Conservation (phyloP, 2,329 filamentous ascomycete species). For the Ceratocystis papillata region DNA sequence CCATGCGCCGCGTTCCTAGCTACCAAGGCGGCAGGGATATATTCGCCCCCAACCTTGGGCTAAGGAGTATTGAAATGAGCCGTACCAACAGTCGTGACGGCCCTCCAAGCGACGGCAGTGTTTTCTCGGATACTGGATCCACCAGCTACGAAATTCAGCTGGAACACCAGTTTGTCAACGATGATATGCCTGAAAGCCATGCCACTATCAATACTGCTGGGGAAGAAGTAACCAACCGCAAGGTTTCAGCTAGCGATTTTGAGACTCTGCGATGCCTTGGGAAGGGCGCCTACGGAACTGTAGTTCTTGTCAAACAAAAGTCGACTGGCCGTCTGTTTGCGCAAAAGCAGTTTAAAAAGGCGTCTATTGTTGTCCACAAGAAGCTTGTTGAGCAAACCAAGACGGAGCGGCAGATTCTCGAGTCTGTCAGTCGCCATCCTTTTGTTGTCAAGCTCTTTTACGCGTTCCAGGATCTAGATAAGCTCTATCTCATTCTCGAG, state of each 20-base stretch:
- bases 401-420: conserved; percentile 87
- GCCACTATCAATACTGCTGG: conserved; percentile 33
- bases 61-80: conserved; percentile 47
- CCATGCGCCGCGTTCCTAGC: conserved; percentile 22
- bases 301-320: conserved; percentile 82
- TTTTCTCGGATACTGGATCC: conserved; percentile 53
- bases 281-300: conserved; percentile 92
- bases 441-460: conserved; percentile 98
- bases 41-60: conserved; percentile 38
- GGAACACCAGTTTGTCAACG: conserved; percentile 63
- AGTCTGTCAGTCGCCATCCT: conserved; percentile 90
- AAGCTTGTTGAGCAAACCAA: conserved; percentile 94
- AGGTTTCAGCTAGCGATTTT: conserved; percentile 89
- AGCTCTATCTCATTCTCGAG: conserved; percentile 92
- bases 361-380: conserved; percentile 88
- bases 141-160: conserved; percentile 78
- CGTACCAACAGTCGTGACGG: conserved; percentile 47
- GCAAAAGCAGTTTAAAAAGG: conserved; percentile 98
- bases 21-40: conserved; percentile 16
- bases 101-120: conserved; percentile 43
- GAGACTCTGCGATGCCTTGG: conserved; percentile 83
- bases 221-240: conserved; percentile 39
- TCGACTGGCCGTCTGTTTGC: conserved; percentile 82
- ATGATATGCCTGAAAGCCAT: conserved; percentile 26
- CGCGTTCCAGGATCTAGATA: conserved; percentile 95